Base-by-base conservation (phyloP, 208 protist species). In the Acanthamoeba triangularis region DNA sequence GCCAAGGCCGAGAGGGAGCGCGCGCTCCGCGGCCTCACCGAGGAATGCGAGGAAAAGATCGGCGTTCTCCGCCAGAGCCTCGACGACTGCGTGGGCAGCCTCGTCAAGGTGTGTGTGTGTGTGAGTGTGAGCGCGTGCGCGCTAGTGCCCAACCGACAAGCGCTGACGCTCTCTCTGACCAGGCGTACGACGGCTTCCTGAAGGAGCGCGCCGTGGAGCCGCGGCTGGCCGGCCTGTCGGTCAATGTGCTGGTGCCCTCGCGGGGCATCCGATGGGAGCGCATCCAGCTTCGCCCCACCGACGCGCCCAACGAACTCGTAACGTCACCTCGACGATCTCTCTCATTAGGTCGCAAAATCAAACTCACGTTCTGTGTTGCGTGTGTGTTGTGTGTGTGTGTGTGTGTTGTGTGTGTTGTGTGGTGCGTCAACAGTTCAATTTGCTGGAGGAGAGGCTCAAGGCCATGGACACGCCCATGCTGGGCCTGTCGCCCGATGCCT, bases 381-480 rank as follows among this genome's bases (percentile, higher is more conserved):
- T 41, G 37, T 41, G 37, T 41, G 37, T 3, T 3, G 3, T 41
- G 37, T 41, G 37, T 41, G 37, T 61, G 20, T 61, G 11, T 61
- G 20, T 23, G 16, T 61, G 11, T 61, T 6, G 20, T 25, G 20
- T 61, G 11, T 25, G 16, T 61, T 13, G 20, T 61, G 11, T 25
- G 16, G 2, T 13, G 69, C 30, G 25, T 28, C 13, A 16, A 49
- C 74, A 82, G 74, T 82, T 82, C 35, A n/a, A 18, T 18, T 37
- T 69, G 18, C 14, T 90, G 49, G 84, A 90, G 52, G 84, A 90
- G 37, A 56, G 84, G 52, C 84, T 90, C n/a, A 90, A 90, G 37
- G 33, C 59, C 14, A 90, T 90, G 59, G 84, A 47, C 13, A 90
- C 28, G 54, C 84, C 84, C 37, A 8, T 90, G 11, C 16, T 90